phyloP scores from a whole-genome alignment of 371 early-diverging fungal genomes.

The Syncephalastrum monosporum region DNA sequence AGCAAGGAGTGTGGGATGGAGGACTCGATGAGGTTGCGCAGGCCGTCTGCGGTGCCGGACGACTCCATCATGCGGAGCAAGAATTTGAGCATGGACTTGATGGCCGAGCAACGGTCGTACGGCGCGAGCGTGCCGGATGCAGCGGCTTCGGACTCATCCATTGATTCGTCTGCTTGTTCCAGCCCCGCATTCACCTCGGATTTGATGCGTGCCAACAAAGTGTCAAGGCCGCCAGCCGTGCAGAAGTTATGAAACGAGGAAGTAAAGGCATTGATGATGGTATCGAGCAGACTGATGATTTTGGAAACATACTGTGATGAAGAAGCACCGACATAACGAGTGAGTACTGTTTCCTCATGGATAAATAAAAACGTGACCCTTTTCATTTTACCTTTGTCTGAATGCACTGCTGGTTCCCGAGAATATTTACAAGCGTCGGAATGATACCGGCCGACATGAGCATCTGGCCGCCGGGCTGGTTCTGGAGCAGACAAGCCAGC shows the following conservation, averaged over 20 bases:
- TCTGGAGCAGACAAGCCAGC: constrained; percentile 71
- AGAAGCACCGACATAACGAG: not conserved
- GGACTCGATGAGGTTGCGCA: constrained; percentile 93
- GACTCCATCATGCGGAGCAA: constrained; percentile 92
- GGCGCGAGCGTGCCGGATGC: constrained; percentile 28
- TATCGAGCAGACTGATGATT: constrained; percentile 76
- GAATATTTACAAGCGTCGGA: constrained; percentile 65
- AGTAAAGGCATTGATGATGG: constrained; percentile 73
- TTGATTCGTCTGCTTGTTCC: constrained; percentile 25
- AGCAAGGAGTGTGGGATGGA: constrained; percentile 77
- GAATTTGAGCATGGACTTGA: constrained; percentile 91
- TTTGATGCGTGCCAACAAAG: constrained; percentile 75
- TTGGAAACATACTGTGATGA: constrained; percentile 60
- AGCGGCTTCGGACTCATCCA: constrained; percentile 29
- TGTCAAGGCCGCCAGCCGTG: constrained; percentile 78
- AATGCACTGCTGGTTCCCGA: constrained; percentile 47
- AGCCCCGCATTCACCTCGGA: constrained; percentile 55
- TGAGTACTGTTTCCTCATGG: too few relatives aligned
- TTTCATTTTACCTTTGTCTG: constrained; percentile 54
- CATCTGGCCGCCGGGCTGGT: constrained; percentile 86
- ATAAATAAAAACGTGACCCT: not conserved
- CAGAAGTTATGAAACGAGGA: constrained; percentile 81
- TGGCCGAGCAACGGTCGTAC: constrained; percentile 60
- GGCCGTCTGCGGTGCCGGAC: constrained; percentile 82
- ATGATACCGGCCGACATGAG: constrained; percentile 90